Evolutionary conservation across 1,284 basidiomycete species (phyloP), one percentile per base, ranked within the genome.

Genomic region (Mycosarcoma mackinlayi): DNA sequence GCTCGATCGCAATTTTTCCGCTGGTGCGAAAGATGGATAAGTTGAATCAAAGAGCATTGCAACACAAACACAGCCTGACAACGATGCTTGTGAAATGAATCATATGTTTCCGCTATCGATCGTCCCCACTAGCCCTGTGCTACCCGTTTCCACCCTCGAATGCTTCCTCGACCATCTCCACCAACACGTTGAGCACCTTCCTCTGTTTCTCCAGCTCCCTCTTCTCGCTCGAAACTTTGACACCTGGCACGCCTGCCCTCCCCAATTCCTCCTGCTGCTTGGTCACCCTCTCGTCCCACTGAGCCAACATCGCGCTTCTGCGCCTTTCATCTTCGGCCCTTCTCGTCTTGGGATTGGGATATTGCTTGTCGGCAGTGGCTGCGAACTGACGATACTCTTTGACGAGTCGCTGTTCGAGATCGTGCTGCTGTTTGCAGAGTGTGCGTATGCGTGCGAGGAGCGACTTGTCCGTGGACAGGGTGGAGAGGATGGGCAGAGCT

Each of bases 401-500:
- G 1, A 38, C 34, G 14, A 69, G 57, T 7, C 46, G 35, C 8
- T 56, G 55, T 31, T 69, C 66, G 23, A 69, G 61, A 1, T 56
- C 47, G 39, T 64, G 41, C 34, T 69, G 66, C 23, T 46, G 33
- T 0, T 28, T 41, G 6, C 53, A 52, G 4, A 69, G 60, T 0
- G 44, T 21, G 4, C 19, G 24, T 0, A 69, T 49, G 10, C 59
- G 56, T 4, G 31, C 14, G 8, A 69, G 53, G n/a, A 64, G 48
- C 24, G 42, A 10, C 5, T n/a, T 39, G 34, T 63, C 60, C 7
- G 47, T 30, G 8, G 66, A 40, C 5, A 69, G 56, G 10, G 45
- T 39, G 38, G 56, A 56, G 28, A 69, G 61, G 49, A 63, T 59
- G 7, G 66, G 60, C 2, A 69, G 60, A 0, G 66, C 50, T 25